Evolutionary conservation across 306 rosid genomes (phyloP), one percentile per base, ranked within the genome.

Genomic region (Castanea sativa): DNA sequence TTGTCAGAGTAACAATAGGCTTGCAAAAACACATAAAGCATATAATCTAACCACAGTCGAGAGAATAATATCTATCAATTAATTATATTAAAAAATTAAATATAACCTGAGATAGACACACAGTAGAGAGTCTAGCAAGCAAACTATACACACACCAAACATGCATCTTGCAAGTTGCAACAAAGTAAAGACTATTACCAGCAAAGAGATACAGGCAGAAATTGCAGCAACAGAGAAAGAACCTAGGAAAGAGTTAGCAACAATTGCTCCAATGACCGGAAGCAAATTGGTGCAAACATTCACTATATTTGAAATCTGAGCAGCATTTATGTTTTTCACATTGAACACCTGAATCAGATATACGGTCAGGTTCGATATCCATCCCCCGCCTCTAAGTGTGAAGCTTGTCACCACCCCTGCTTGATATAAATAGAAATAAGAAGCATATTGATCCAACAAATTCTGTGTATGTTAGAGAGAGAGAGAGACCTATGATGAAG

Each of bases 221-320:
- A 83, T 18, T 14, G 77, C 59, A 56, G 55, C 69, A 14, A 90
- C 87, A 7, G 83, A 58, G 79, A 85, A 88, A 52, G 88, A 85
- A 41, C 88, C 87, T 1, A 73, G 64, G 81, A 85, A 85, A 58
- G 92, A 81, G 81, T 88, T 83, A 3, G 91, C 90, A 3, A 90
- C n/a, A 38, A 90, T 45, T 14, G 92, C 90, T 2, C 79, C 89
- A 73, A 85, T 1, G 67, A 90, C 11, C 4, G 94, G 92, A 52
- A 85, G 76, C 0, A 91, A 64, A 61, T 0, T 20, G 1, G 69
- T 13, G 82, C 81, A 80, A 59, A 92, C 91, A 21, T 10, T 69
- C 4, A 73, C 57, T 1, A 87, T 57, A 35, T 88, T 86, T 25
- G 65, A 32, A 78, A 88, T 74, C 81, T 86, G 88, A 52, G 87